These are phyloP conservation scores for Hypericum perforatum DNA, from an alignment of 345 rosid species.

Conservation along the genomic window DNA sequence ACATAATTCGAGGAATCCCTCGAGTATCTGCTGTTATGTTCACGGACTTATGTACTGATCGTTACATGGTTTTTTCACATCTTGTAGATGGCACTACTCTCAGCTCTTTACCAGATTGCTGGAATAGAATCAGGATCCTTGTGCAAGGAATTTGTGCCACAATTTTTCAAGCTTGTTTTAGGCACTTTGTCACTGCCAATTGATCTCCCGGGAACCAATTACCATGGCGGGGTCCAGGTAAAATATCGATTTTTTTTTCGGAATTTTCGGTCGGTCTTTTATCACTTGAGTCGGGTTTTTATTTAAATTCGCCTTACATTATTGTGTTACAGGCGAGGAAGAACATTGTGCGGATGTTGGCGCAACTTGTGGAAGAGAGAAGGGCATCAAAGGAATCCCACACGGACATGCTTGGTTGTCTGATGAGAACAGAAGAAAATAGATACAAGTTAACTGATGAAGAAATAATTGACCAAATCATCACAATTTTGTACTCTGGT, in stretches of 20 bases:
- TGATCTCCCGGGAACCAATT: slow-evolving; percentile 14
- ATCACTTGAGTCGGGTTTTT: not conserved
- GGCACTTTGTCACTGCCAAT: slow-evolving; percentile 11
- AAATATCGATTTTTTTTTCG: no score
- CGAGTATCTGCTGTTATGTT: not conserved
- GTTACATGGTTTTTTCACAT: not conserved
- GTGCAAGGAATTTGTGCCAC: slow-evolving; percentile 2
- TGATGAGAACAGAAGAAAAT: slow-evolving; percentile 48
- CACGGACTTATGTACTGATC: no score
- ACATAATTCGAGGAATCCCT: not conserved
- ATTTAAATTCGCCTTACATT: not conserved
- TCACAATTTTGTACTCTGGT: slow-evolving; percentile 70
- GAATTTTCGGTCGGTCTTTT: not conserved
- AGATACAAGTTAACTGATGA: slow-evolving; percentile 39
- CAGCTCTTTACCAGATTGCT: slow-evolving; percentile 1
- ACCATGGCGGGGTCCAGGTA: slow-evolving; percentile 12
- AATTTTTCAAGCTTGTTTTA: slow-evolving; percentile 6
- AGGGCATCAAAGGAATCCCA: slow-evolving; percentile 34
- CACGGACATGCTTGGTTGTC: slow-evolving; percentile 57
- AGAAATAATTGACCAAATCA: slow-evolving; percentile 74
- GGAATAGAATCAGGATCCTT: not conserved
- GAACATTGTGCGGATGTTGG: slow-evolving; percentile 36
- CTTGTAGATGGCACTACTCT: slow-evolving; percentile 8
- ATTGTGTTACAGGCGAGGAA: slow-evolving; percentile 50
- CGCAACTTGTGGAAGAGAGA: slow-evolving; percentile 43